Evolutionary conservation across 768 basidiomycete genomes (phyloP), one percentile per base, ranked within the genome.

Genomic region (Mycena galopus): DNA sequence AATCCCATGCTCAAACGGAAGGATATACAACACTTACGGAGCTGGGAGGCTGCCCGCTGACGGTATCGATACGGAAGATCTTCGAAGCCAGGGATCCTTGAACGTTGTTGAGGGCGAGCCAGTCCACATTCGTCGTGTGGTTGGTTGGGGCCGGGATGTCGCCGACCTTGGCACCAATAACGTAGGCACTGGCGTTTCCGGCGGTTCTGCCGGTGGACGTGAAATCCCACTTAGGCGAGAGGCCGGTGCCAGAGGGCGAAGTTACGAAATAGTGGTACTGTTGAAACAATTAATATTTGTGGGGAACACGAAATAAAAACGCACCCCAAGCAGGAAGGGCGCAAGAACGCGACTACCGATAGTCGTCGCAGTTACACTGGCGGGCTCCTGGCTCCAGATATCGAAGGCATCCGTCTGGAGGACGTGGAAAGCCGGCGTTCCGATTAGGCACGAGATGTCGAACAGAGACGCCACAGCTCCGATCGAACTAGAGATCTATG

Each of bases 231-330:
- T 80, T 80, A 21, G 86, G 83, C 32, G 77, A 77, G 59, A 82
- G 59, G 29, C 79, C 80, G 1, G 73, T 67, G 27, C 78, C 78
- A 62, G 78, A 73, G 21, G 84, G 75, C 73, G 82, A 82, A 1
- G 76, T 77, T 39, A 85, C 80, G 75, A 86, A 88, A 79, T 83
- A 86, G 67, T 88, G 84, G 65, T 83, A 69, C 67, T 73, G 12
- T 10, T 47, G 11, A 37, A n/a, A n/a, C n/a, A n/a, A 37, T n/a
- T 21, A 16, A 21, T 47, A 55, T 19, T 17, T 0, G n/a, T 19
- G 16, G 12, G 11, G 16, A 16, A 55, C 25, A 30, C n/a, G n/a
- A 4, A 30, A 30, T 4, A 7, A 1, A 19, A n/a, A 23, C 37
- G 60, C n/a, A 27, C 69, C n/a, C 69, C 69, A 23, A 71, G 51